Evolutionary conservation across 2,329 filamentous ascomycete species (phyloP).

Genomic region (Grosmannia penicillata): DNA sequence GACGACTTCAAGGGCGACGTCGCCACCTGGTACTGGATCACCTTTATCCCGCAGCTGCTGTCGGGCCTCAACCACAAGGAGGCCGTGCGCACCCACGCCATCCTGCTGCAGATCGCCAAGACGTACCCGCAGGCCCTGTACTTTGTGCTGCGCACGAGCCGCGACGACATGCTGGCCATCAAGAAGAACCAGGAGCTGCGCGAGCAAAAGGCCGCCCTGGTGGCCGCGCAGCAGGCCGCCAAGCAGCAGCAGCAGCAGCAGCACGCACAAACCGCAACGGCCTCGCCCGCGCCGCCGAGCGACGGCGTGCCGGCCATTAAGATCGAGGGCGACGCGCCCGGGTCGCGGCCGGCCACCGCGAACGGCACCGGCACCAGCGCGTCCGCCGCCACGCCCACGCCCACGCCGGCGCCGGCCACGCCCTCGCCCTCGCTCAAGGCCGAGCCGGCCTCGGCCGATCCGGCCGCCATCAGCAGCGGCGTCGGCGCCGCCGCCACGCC

Average conservation of each 20-base stretch:
- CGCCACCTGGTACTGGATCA: conserved; percentile 99
- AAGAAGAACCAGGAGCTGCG: conserved; percentile 77
- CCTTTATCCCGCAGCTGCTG: conserved; percentile 91
- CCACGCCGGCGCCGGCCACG: too few species aligned
- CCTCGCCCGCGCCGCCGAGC: neutral
- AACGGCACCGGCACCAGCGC: conserved; percentile 24
- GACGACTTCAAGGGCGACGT: conserved; percentile 96
- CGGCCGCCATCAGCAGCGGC: too few species aligned
- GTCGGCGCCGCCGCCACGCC: too few species aligned
- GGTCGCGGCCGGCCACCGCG: conserved; percentile 34
- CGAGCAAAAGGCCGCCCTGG: conserved; percentile 34
- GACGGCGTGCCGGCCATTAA: neutral
- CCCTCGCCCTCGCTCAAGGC: too few species aligned
- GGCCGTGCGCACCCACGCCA: conserved; percentile 68
- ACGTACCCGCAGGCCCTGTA: conserved; percentile 91
- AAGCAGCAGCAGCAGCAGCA: neutral
- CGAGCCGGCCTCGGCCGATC: too few species aligned
- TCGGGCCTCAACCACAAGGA: conserved; percentile 87
- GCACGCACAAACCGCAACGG: neutral
- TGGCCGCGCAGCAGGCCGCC: conserved; percentile 1
- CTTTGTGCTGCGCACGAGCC: conserved; percentile 83
- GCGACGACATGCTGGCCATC: conserved; percentile 85
- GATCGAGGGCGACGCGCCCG: conserved; percentile 7
- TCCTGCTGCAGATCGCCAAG: conserved; percentile 88
- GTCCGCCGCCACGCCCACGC: neutral